These are phyloP conservation scores for Solanum lignicaule DNA, from an alignment of 257 asterid genomes.

Conservation along the genomic window DNA sequence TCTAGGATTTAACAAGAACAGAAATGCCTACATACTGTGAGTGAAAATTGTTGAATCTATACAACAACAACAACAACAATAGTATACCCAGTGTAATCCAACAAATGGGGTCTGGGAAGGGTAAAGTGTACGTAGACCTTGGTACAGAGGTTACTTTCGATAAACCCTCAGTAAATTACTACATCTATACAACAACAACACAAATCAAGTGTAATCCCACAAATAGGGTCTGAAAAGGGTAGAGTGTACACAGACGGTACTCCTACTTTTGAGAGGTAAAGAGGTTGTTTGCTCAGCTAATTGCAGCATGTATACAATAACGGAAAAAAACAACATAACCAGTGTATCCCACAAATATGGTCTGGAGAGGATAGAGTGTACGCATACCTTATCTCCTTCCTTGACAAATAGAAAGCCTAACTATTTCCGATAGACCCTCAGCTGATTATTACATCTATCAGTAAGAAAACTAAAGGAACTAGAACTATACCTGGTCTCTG, in stretches of 20 bases:
- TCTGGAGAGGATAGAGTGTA: neutral
- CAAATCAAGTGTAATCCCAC: neutral
- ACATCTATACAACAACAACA: neutral
- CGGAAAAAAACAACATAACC: neutral
- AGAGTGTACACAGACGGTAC: neutral
- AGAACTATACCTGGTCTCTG: constrained; percentile 61
- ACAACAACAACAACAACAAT: neutral
- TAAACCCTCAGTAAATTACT: neutral
- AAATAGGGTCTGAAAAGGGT: neutral
- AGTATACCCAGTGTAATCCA: neutral
- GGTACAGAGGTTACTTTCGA: neutral
- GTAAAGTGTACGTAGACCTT: neutral
- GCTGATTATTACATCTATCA: neutral
- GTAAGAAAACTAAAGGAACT: constrained; percentile 4
- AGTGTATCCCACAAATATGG: neutral
- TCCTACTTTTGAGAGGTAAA: neutral
- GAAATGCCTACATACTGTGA: constrained; percentile 1
- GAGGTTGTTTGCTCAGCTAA: neutral
- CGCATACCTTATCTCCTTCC: neutral
- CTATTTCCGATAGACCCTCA: neutral
- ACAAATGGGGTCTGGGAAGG: neutral
- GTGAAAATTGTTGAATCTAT: neutral
- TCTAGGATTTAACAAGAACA: constrained; percentile 11
- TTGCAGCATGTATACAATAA: neutral
- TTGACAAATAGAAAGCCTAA: neutral